Evolutionary conservation across 345 rosid species (phyloP), one percentile per base, ranked within the genome.

Genomic region (Camelina neglecta): DNA sequence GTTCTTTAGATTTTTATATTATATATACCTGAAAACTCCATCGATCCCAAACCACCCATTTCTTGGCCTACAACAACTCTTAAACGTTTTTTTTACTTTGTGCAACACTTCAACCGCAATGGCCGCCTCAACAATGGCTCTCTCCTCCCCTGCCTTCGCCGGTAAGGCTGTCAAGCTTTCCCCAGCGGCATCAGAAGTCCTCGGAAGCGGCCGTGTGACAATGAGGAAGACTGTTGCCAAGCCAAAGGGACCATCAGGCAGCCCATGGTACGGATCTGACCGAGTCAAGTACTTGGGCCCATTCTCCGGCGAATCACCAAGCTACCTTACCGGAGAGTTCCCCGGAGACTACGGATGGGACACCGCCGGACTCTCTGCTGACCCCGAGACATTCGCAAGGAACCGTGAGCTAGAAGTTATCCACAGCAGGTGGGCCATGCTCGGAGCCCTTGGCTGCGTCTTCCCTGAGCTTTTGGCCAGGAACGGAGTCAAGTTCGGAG

Each of bases 251-350:
- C 44, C 86, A 33, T 86, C 92, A 0, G 84, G 86, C 0, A 87
- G 88, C 81, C 90, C 87, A 38, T 87, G 90, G 92, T 89, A 89
- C 58, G 88, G 95, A 1, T 85, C 92, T 0, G 92, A 87, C 85
- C 85, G 95, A 54, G 92, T 86, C 24, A 86, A 86, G 83, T 89
- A 89, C 84, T 79, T 89, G 79, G 95, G 95, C 4, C 92, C 95
- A 55, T 82, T 89, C 75, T 89, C 95, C 1, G 90, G 92, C 3
- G 75, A 72, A 21, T 1, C 76, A 61, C 76, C 76, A 4, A 72
- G 94, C 91, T 7, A 91, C 86, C 77, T 93, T 80, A 83, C 94
- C 84, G 6, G 93, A 86, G 70, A 91, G 92, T 2, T 89, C 87
- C 35, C 92, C 83, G 3, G 92, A 84, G 85, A 86, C 76, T 84